A percentile compares a stretch with the other conserved stretches of the same genome.
These are phyloP conservation scores for Tolypocladium amazonense DNA, from an alignment of 2,329 filamentous ascomycete genomes.

Conservation along the genomic window DNA sequence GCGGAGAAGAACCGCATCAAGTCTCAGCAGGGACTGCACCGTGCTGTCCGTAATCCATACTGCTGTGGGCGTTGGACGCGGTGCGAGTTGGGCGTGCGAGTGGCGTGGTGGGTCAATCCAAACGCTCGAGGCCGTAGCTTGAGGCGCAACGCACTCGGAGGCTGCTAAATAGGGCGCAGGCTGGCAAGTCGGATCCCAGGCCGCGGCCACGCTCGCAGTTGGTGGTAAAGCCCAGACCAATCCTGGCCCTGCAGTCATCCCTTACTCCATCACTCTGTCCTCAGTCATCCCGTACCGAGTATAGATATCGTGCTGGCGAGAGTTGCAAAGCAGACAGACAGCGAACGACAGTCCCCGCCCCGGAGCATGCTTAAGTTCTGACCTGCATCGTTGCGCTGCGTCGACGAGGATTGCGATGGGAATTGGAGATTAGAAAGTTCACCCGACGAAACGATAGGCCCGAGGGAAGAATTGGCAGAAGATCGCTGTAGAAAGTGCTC, in stretches of 20 bases:
- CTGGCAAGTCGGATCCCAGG: background rate
- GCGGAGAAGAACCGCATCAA: background rate
- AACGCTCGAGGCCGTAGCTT: background rate
- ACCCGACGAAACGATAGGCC: background rate
- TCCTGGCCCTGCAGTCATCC: background rate
- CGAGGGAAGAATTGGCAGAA: background rate
- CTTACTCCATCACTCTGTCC: background rate
- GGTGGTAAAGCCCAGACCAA: background rate
- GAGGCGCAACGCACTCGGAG: background rate
- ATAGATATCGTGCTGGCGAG: background rate
- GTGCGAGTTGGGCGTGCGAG: background rate
- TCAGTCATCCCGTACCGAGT: too few relatives aligned
- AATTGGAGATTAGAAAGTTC: background rate
- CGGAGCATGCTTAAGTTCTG: background rate
- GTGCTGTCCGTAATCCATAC: background rate
- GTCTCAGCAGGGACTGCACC: background rate
- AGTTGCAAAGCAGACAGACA: background rate
- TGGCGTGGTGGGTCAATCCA: background rate
- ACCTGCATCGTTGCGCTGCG: too few relatives aligned
- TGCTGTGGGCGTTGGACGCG: background rate
- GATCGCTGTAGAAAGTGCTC: background rate
- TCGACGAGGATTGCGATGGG: background rate
- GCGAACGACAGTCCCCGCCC: too few relatives aligned
- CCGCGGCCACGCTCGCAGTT: background rate
- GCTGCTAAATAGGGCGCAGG: background rate